phyloP scores from a whole-genome alignment of 768 basidiomycete genomes.

The Tricholoma matsutake region DNA sequence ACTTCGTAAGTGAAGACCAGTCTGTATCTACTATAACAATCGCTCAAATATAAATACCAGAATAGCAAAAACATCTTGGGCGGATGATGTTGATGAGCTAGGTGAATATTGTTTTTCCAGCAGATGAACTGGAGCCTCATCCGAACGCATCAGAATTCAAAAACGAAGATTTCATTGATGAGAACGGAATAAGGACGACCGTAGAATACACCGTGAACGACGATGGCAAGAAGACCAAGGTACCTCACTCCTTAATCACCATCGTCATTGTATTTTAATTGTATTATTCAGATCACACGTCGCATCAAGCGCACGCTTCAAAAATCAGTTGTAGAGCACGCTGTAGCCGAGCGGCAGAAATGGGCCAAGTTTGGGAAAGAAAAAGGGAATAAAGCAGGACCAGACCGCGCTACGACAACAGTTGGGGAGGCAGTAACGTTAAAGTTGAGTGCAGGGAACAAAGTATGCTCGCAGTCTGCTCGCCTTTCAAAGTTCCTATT shows the following conservation, averaged over 20 bases:
- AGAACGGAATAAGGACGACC: conserved; percentile 84
- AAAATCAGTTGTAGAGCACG: conserved; percentile 90
- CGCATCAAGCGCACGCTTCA: conserved; percentile 84
- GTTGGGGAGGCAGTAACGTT: conserved; percentile 63
- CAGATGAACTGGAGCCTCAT: background rate
- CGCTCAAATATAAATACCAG: conserved; percentile 18
- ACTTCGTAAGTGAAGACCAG: background rate
- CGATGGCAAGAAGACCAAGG: conserved; percentile 94
- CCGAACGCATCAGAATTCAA: conserved; percentile 38
- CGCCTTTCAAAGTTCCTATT: background rate
- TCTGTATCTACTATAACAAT: background rate
- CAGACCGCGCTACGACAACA: conserved; percentile 91
- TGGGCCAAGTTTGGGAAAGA: conserved; percentile 96
- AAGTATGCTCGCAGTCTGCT: conserved; percentile 34
- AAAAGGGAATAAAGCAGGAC: conserved; percentile 81
- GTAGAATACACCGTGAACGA: conserved; percentile 85
- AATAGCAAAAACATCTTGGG: conserved; percentile 75
- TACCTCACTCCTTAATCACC: conserved; percentile 26
- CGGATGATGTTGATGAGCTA: conserved; percentile 81
- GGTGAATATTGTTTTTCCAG: conserved; percentile 31
- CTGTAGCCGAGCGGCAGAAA: conserved; percentile 88
- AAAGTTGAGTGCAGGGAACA: conserved; percentile 56
- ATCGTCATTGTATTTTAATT: background rate
- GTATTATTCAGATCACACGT: conserved; percentile 64
- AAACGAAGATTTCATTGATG: conserved; percentile 72